Conservation (phyloP, 495 filamentous ascomycete species). For the Annulohypoxylon moriforme region DNA sequence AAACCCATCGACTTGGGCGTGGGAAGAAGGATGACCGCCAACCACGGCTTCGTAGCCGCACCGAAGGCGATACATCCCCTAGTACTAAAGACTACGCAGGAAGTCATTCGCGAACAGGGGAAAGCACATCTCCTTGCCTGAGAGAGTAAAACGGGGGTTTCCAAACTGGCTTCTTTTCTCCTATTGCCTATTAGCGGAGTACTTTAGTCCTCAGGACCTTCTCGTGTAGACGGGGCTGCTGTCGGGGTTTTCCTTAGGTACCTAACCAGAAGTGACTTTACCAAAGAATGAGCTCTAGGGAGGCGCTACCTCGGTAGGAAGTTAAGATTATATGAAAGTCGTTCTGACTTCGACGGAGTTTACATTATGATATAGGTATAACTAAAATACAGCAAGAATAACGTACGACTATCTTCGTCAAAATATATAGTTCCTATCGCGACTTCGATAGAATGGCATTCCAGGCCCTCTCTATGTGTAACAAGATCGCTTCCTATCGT, state of each 20-base stretch:
- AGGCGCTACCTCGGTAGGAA: neutral
- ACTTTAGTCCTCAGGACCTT: no score
- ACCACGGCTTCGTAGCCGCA: slow-evolving; percentile 63
- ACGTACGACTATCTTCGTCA: neutral
- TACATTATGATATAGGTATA: neutral
- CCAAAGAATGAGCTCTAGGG: no score
- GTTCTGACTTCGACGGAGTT: neutral
- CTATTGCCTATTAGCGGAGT: no score
- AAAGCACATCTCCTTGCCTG: slow-evolving; percentile 46
- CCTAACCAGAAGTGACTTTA: no score
- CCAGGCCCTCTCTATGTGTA: no score
- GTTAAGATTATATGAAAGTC: neutral
- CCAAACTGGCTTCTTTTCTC: no score
- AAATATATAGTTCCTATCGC: neutral
- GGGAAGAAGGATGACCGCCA: slow-evolving; percentile 55
- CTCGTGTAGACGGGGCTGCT: no score
- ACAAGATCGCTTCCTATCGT: neutral
- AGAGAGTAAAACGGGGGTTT: neutral
- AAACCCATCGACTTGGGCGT: slow-evolving; percentile 53
- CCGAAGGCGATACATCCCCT: slow-evolving; percentile 49
- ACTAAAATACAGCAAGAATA: neutral
- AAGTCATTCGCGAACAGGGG: slow-evolving; percentile 49
- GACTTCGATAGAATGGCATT: no score
- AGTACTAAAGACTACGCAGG: slow-evolving; percentile 51
- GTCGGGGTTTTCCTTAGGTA: no score